Evolutionary conservation across 73 alveolate genomes (phyloP), one percentile per base, ranked within the genome.

Genomic region (Symbiodinium natans): DNA sequence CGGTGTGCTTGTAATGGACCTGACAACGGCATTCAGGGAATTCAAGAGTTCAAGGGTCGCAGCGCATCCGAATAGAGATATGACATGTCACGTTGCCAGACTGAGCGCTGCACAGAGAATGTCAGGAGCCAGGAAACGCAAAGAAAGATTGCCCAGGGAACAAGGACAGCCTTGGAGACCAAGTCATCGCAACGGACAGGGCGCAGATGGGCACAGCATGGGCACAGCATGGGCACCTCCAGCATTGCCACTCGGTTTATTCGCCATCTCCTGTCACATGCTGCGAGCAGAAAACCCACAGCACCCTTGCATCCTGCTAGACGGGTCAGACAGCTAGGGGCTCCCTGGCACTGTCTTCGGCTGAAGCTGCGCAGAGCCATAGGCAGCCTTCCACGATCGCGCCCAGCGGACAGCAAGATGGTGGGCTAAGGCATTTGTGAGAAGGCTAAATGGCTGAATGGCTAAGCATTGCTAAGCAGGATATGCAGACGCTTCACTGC

Each of bases 1-100:
- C 33, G 48, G 86, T 68, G 87, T 89, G 87, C 33, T 63, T 71
- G 96, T 68, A 89, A 36, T 89, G 96, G 96, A 40, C 86, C 96
- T 89, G 40, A 63, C 36, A 63, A 21, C 75, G 59, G 59, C 59
- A 46, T 6, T 46, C 59, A 9, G 13, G 13, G 59, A 46, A 6
- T 46, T 46, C 13, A 6, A 46, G 59, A n/a, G n/a, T n/a, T n/a
- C n/a, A n/a, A n/a, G n/a, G n/a, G n/a, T n/a, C n/a, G n/a, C n/a
- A n/a, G n/a, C n/a, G n/a, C n/a, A n/a, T n/a, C n/a, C n/a, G n/a
- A n/a, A n/a, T n/a, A n/a, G n/a, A n/a, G n/a, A n/a, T n/a, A n/a
- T n/a, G n/a, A n/a, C n/a, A n/a, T n/a, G n/a, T n/a, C n/a, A n/a
- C n/a, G n/a, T n/a, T n/a, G n/a, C n/a, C n/a, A 46, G 59, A 46